Evolutionary conservation across 768 basidiomycete species (phyloP).

Genomic region (Pleurotus pulmonarius): DNA sequence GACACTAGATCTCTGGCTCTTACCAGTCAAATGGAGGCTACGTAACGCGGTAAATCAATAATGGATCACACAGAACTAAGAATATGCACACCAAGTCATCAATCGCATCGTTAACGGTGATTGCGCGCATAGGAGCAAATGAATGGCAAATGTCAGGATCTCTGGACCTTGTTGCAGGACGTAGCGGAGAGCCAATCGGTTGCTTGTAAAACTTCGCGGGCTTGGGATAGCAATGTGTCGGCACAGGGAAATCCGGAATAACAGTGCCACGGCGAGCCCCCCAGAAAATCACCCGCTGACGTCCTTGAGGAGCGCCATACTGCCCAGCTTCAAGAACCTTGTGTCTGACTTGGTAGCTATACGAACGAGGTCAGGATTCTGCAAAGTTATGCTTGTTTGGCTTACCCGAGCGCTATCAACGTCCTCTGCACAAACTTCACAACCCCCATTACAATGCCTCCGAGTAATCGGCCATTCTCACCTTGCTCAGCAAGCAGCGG

Average conservation of each 20-base stretch:
- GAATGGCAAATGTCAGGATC: slow-evolving; percentile 34
- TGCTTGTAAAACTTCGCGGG: slow-evolving; percentile 31
- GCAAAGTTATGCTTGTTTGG: neutral
- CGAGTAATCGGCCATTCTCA: slow-evolving; percentile 24
- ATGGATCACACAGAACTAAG: slow-evolving; percentile 1
- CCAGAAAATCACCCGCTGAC: slow-evolving; percentile 65
- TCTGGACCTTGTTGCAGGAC: slow-evolving; percentile 41
- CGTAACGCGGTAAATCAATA: slow-evolving; percentile 7
- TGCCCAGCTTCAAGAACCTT: slow-evolving; percentile 66
- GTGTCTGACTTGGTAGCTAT: slow-evolving; percentile 64
- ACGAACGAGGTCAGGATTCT: neutral
- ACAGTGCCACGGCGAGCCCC: slow-evolving; percentile 54
- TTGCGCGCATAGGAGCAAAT: slow-evolving; percentile 56
- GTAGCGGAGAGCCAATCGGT: slow-evolving; percentile 38
- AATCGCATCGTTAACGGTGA: slow-evolving; percentile 65
- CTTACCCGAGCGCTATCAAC: slow-evolving; percentile 62
- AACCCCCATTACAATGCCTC: slow-evolving; percentile 49
- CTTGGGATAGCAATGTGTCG: slow-evolving; percentile 48
- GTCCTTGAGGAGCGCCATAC: slow-evolving; percentile 70
- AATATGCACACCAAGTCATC: slow-evolving; percentile 50
- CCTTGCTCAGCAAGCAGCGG: slow-evolving; percentile 35
- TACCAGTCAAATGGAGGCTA: slow-evolving; percentile 74
- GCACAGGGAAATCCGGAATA: slow-evolving; percentile 62
- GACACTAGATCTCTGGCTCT: slow-evolving; percentile 9
- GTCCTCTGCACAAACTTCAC: slow-evolving; percentile 64